phyloP scores from a whole-genome alignment of 345 rosid species.

The Gossypium rotundifolium region DNA sequence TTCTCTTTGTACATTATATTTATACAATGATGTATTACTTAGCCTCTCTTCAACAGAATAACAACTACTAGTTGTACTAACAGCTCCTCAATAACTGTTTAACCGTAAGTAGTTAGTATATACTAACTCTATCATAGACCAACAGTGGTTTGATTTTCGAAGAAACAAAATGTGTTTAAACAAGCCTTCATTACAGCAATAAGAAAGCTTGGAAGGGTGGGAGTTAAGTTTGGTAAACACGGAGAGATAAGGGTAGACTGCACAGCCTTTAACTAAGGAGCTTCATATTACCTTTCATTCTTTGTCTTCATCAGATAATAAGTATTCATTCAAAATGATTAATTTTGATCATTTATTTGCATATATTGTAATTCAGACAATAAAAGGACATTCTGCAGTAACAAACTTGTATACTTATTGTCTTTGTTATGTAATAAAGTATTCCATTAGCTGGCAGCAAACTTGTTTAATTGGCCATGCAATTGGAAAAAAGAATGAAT shows the following conservation, averaged over 20 bases:
- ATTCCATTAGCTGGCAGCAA: neutral
- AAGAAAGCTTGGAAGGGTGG: conserved; percentile 76
- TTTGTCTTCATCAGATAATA: neutral
- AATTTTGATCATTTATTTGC: neutral
- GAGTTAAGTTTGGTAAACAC: conserved; percentile 46
- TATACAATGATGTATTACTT: too few species aligned
- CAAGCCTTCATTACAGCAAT: conserved; percentile 58
- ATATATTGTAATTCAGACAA: neutral
- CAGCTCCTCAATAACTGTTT: too few species aligned
- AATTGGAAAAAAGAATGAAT: neutral
- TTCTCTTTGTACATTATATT: too few species aligned
- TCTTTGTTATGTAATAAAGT: neutral
- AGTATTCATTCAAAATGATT: neutral
- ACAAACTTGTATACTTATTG: neutral
- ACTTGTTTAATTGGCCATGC: neutral
- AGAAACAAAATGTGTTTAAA: conserved; percentile 37
- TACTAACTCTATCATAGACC: too few species aligned
- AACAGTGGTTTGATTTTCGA: conserved; percentile 49
- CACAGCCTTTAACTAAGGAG: conserved; percentile 35
- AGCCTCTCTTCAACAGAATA: too few species aligned
- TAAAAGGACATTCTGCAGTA: neutral
- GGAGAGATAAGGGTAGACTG: conserved; percentile 72
- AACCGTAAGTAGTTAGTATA: too few species aligned
- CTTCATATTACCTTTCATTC: neutral
- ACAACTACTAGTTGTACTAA: too few species aligned